A percentile compares a stretch with the other conserved stretches of the same genome.
Conservation (phyloP, 1,284 basidiomycete genomes). For the Blastosporella zonata region DNA sequence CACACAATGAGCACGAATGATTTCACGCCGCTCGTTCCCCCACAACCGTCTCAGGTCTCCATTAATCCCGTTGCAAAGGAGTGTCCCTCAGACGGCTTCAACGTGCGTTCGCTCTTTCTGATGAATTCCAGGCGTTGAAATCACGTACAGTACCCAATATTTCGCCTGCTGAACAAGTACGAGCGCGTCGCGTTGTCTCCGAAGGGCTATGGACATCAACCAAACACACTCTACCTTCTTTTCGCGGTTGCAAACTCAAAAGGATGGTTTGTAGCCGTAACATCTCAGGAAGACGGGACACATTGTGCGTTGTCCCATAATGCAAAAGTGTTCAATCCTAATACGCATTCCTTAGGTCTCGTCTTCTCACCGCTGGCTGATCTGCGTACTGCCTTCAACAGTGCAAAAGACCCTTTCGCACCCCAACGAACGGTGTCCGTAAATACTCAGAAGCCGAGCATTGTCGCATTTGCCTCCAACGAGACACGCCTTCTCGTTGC, state of each 20-base stretch:
- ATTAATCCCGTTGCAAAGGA: slow-evolving; percentile 36
- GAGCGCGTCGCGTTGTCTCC: slow-evolving; percentile 58
- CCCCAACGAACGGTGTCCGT: slow-evolving; percentile 49
- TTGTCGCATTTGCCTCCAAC: slow-evolving; percentile 52
- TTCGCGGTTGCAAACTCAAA: slow-evolving; percentile 56
- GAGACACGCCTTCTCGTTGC: slow-evolving; percentile 62
- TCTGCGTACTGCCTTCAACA: slow-evolving; percentile 47
- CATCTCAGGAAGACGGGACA: slow-evolving; percentile 31
- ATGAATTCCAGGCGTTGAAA: background rate
- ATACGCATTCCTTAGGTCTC: slow-evolving; percentile 38
- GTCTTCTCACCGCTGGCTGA: slow-evolving; percentile 55
- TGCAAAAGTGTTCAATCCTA: background rate
- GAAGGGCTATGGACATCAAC: slow-evolving; percentile 41
- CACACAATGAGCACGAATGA: slow-evolving; percentile 26
- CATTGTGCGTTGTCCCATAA: slow-evolving; percentile 34
- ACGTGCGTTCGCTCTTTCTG: slow-evolving; percentile 29
- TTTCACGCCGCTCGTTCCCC: slow-evolving; percentile 34
- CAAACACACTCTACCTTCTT: slow-evolving; percentile 37
- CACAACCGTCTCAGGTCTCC: slow-evolving; percentile 32
- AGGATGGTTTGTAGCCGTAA: slow-evolving; percentile 66
- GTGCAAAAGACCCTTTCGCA: slow-evolving; percentile 40
- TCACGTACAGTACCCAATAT: slow-evolving; percentile 36
- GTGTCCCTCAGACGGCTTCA: slow-evolving; percentile 39
- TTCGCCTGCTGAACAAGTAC: slow-evolving; percentile 52
- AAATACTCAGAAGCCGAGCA: slow-evolving; percentile 42